These are phyloP conservation scores for Jimgerdemannia lactiflua DNA, from an alignment of 192 early-diverging fungal genomes.

Conservation along the genomic window DNA sequence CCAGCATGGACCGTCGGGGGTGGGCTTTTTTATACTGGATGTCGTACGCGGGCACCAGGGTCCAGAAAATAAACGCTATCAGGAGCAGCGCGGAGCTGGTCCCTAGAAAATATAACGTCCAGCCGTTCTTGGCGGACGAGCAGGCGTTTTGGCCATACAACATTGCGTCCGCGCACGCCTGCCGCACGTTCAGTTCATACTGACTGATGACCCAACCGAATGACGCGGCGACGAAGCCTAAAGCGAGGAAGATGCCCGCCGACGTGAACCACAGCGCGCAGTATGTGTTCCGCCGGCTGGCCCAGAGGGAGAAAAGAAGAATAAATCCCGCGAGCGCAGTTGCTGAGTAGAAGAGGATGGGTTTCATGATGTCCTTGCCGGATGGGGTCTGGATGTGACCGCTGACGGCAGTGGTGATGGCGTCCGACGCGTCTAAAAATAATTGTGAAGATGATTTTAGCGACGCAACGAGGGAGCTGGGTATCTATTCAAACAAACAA, in stretches of 20 bases:
- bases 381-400: conserved; percentile 1
- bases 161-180: conserved; percentile 8
- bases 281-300: conserved; percentile 2
- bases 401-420: conserved; percentile 9
- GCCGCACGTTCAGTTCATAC: conserved; percentile 2
- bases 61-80: conserved; percentile 7
- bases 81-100: not conserved
- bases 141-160: too few relatives aligned
- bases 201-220: conserved; percentile 10
- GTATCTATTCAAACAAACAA: too few relatives aligned
- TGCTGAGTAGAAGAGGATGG: too few relatives aligned
- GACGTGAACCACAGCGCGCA: not conserved
- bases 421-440: conserved; percentile 11
- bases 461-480: too few relatives aligned
- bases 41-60: conserved; percentile 11
- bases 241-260: not conserved
- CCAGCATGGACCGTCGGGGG: too few relatives aligned
- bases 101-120: conserved; percentile 10
- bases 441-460: not conserved
- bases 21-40: not conserved
- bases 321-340: not conserved
- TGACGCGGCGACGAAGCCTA: not conserved
- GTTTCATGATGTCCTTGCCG: not conserved
- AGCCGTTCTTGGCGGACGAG: not conserved
- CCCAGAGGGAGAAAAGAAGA: conserved; percentile 12